These are phyloP conservation scores for Fagus sylvatica DNA, from an alignment of 306 rosid species.

Conservation along the genomic window DNA sequence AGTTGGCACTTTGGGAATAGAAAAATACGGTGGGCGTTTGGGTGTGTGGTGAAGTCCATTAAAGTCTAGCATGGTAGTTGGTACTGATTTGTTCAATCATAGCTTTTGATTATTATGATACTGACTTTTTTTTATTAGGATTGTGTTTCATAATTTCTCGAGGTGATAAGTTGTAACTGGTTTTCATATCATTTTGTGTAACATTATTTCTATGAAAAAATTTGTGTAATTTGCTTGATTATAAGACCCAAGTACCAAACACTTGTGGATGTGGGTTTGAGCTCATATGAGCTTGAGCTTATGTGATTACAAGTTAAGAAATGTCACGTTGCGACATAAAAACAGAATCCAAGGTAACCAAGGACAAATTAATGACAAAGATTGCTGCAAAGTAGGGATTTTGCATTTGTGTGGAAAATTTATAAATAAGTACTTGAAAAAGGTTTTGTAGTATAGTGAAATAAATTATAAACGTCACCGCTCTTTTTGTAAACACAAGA, in stretches of 20 bases:
- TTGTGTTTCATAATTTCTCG: too few relatives aligned
- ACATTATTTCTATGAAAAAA: too few relatives aligned
- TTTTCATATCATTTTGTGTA: too few relatives aligned
- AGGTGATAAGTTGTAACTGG: too few relatives aligned
- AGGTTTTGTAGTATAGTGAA: too few relatives aligned
- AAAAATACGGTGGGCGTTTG: not conserved
- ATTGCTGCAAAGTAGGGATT: not conserved
- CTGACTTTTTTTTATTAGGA: too few relatives aligned
- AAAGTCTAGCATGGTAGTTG: not conserved
- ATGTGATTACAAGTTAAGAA: not conserved
- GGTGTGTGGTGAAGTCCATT: not conserved
- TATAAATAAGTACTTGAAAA: not conserved
- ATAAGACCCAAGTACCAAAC: not conserved
- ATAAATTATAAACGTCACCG: too few relatives aligned
- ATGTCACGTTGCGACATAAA: not conserved
- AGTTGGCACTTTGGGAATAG: not conserved
- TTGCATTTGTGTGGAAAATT: not conserved
- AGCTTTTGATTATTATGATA: too few relatives aligned
- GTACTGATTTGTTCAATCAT: not conserved
- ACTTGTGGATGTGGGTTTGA: not conserved
- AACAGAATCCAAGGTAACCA: constrained; percentile 10
- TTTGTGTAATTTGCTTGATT: not conserved
- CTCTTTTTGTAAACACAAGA: too few relatives aligned
- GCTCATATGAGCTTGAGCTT: not conserved
- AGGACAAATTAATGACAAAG: not conserved